A percentile compares a stretch with the other conserved stretches of the same genome.
phyloP scores from a whole-genome alignment of 1,139 yeast genomes.

The Kurtzmaniella quercitrusa region DNA sequence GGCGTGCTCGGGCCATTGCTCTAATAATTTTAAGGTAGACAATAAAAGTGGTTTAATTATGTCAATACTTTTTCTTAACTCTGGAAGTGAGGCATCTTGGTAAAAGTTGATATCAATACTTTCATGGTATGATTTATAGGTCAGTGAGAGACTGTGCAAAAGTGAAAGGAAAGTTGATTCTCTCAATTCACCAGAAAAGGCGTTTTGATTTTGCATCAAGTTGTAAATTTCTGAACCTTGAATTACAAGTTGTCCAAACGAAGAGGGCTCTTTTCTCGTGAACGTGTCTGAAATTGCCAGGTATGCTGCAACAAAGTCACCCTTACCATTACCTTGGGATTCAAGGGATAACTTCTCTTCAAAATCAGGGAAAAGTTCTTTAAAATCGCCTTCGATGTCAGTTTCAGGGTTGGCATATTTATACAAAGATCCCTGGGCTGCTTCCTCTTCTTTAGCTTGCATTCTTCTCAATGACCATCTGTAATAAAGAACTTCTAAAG shows the following conservation, averaged over 20 bases:
- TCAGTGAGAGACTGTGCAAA: not conserved
- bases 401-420: slow-evolving; percentile 59
- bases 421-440: slow-evolving; percentile 58
- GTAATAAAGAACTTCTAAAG: slow-evolving; percentile 60
- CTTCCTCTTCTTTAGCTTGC: slow-evolving; percentile 59
- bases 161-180: slow-evolving; percentile 33
- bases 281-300: slow-evolving; percentile 31
- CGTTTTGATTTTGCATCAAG: not conserved
- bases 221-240: slow-evolving; percentile 27
- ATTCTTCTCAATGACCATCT: slow-evolving; percentile 76
- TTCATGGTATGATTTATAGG: not conserved
- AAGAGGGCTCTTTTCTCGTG: slow-evolving; percentile 18
- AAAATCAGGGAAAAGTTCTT: slow-evolving; percentile 77
- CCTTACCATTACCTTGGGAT: slow-evolving; percentile 9
- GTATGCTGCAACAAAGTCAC: slow-evolving; percentile 27
- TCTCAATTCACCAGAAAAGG: slow-evolving; percentile 13
- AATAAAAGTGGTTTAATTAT: slow-evolving; percentile 47
- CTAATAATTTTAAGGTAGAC: slow-evolving; percentile 46
- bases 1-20: slow-evolving; percentile 94
- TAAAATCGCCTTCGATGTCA: slow-evolving; percentile 73
- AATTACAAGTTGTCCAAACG: slow-evolving; percentile 27
- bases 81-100: slow-evolving; percentile 57
- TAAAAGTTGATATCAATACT: slow-evolving; percentile 55
- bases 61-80: slow-evolving; percentile 55
- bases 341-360: slow-evolving; percentile 55